Percentiles rank a stretch among this genome's conserved stretches.
Conservation (phyloP, 2,329 filamentous ascomycete genomes). For the Fusarium pseudocircinatum region DNA sequence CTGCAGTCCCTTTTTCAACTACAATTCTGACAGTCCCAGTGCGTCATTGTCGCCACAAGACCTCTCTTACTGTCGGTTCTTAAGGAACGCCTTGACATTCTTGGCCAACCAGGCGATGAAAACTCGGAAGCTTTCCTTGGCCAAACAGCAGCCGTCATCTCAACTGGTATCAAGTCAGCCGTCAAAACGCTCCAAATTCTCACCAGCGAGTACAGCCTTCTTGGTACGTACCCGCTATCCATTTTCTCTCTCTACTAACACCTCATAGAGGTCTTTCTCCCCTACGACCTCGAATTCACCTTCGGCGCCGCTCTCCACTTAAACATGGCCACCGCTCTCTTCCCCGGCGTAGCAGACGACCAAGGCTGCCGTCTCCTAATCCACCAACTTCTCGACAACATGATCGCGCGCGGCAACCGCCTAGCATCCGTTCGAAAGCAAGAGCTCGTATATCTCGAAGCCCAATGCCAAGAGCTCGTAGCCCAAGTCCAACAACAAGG, state of each 20-base stretch:
- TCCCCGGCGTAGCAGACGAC: conserved; percentile 44
- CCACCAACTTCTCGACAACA: conserved; percentile 47
- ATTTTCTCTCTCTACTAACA: neutral
- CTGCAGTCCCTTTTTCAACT: fast-evolving
- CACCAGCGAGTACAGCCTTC: conserved; percentile 46
- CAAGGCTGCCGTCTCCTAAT: conserved; percentile 35
- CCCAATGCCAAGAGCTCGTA: conserved; percentile 42
- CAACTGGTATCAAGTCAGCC: conserved; percentile 54
- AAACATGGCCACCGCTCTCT: conserved; percentile 50
- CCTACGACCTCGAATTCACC: conserved; percentile 52
- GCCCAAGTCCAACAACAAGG: conserved; percentile 40
- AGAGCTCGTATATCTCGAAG: conserved; percentile 47
- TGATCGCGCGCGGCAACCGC: conserved; percentile 48
- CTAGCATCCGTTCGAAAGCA: conserved; percentile 46
- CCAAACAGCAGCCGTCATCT: conserved; percentile 49
- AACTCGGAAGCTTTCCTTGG: conserved; percentile 48
- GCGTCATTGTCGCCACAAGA: conserved; percentile 52
- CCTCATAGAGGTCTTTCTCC: conserved; percentile 49
- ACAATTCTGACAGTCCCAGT: conserved; percentile 30
- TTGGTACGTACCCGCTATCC: conserved; percentile 40
- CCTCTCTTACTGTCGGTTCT: conserved; percentile 52
- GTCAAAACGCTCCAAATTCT: conserved; percentile 52
- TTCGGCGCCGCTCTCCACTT: conserved; percentile 49
- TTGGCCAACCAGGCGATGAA: conserved; percentile 36
- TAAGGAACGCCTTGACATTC: conserved; percentile 48